Conservation (phyloP, 352 stramenopile genomes). For the Plasmopara viticola region DNA sequence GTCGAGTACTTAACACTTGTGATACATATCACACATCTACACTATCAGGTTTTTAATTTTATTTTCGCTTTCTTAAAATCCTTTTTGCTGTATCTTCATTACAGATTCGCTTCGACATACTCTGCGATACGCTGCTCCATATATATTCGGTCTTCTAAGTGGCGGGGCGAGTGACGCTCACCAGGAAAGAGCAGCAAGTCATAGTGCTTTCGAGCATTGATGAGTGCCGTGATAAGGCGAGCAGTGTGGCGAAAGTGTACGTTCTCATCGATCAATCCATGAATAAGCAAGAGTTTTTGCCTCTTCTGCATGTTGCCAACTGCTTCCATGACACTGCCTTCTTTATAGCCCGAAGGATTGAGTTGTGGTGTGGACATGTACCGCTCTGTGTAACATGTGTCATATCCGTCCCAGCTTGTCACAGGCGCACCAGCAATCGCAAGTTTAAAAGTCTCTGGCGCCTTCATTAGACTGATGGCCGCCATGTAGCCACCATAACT, state of each 20-base stretch:
- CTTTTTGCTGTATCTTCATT: slow-evolving; percentile 6
- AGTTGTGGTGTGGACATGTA: slow-evolving; percentile 95
- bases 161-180: slow-evolving; percentile 93
- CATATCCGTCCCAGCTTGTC: slow-evolving; percentile 97
- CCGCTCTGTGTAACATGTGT: slow-evolving; percentile 97
- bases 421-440: slow-evolving; percentile 95
- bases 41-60: neutral
- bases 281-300: slow-evolving; percentile 92
- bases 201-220: slow-evolving; percentile 92
- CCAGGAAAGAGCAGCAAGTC: slow-evolving; percentile 95
- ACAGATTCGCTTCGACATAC: slow-evolving; percentile 77
- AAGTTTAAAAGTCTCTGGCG: slow-evolving; percentile 92
- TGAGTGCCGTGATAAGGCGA: slow-evolving; percentile 94
- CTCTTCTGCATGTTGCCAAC: slow-evolving; percentile 85
- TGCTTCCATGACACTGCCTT: slow-evolving; percentile 90
- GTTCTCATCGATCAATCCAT: slow-evolving; percentile 97
- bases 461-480: slow-evolving; percentile 94
- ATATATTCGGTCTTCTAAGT: slow-evolving; percentile 90
- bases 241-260: slow-evolving; percentile 98
- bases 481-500: slow-evolving; percentile 98
- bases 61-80: neutral
- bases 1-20: neutral
- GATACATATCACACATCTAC: slow-evolving; percentile 1
- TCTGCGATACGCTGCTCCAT: slow-evolving; percentile 93
- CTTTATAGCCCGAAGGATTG: slow-evolving; percentile 88